Base-by-base conservation (phyloP, 768 basidiomycete species). In the Boletus sensibilis region DNA sequence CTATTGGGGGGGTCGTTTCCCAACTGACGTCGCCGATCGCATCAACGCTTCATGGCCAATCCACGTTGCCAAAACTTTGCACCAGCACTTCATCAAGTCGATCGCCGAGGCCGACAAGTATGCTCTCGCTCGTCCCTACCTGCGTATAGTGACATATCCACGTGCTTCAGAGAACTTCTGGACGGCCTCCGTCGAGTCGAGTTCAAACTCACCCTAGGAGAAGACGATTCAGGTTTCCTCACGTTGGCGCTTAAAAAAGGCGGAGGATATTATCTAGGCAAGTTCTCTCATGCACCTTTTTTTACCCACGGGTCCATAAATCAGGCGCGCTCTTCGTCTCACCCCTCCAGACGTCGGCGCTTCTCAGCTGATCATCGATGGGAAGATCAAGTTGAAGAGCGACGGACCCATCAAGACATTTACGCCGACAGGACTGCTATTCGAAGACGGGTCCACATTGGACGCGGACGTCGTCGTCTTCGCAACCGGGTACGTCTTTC, bases 201-300 rank as follows among this genome's bases (percentile, higher is more conserved):
- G 2, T 89, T 87, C 74, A 77, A 76, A 50, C 60, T 75, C 13
- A 81, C 79, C 44, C 62, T 65, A 12, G 85, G 85, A 4, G 74
- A 74, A 38, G 77, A 81, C 16, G 79, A 75, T 16, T 72, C 79
- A 3, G 85, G 85, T 0, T 76, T 82, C 56, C 57, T 77, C 13
- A 68, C 80, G 38, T 67, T 81, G 29, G 78, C 78, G 14, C 81
- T 75, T 68, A 65, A 66, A 18, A 75, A 74, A 29, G 81, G 72
- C 1, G 84, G 84, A n/a, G 84, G 87, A 3, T 87, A 84, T 66
- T 88, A 88, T 68, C 72, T 86, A 5, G 85, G 86, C 82, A 53
- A 18, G 72, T 54, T 4, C n/a, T 33, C 20, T 16, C 35, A 10
- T 33, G 33, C 14, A 9, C 11, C 5, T 29, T 7, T 11, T 16